Conservation (phyloP, 805 yeast genomes). For the Candida silvatica region DNA sequence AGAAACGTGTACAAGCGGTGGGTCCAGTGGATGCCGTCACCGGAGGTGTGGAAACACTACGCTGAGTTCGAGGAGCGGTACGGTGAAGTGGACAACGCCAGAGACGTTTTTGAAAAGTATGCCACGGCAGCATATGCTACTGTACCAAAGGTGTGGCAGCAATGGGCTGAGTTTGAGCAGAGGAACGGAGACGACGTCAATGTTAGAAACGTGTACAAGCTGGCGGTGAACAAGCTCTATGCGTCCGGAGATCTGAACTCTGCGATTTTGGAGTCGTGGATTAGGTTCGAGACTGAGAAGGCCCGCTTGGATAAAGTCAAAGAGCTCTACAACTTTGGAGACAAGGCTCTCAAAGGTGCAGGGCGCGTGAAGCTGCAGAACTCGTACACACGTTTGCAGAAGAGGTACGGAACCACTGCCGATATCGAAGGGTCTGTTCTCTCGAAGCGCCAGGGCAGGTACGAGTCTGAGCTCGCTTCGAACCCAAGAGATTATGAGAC, state of each 20-base stretch:
- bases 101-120: conserved; percentile 51
- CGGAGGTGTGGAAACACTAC: conserved; percentile 67
- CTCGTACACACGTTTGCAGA: conserved; percentile 51
- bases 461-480: conserved; percentile 36
- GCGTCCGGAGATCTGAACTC: conserved; percentile 25
- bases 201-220: conserved; percentile 56
- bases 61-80: conserved; percentile 67
- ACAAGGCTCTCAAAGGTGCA: conserved; percentile 27
- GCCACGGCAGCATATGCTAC: no score
- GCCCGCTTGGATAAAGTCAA: conserved; percentile 57
- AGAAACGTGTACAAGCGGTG: conserved; percentile 67
- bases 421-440: conserved; percentile 46
- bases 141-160: conserved; percentile 68
- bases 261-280: conserved; percentile 44
- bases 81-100: conserved; percentile 37
- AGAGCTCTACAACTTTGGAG: conserved; percentile 44
- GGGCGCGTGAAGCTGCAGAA: conserved; percentile 29
- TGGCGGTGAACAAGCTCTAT: conserved; percentile 50
- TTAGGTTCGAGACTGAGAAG: conserved; percentile 58
- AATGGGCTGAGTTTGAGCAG: conserved; percentile 70
- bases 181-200: conserved; percentile 35
- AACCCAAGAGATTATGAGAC: conserved; percentile 58
- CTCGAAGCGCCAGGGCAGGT: conserved; percentile 44
- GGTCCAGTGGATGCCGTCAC: conserved; percentile 67
- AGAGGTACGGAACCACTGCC: conserved; percentile 47